phyloP scores from a whole-genome alignment of 345 rosid genomes.

The Euphorbia peplus region DNA sequence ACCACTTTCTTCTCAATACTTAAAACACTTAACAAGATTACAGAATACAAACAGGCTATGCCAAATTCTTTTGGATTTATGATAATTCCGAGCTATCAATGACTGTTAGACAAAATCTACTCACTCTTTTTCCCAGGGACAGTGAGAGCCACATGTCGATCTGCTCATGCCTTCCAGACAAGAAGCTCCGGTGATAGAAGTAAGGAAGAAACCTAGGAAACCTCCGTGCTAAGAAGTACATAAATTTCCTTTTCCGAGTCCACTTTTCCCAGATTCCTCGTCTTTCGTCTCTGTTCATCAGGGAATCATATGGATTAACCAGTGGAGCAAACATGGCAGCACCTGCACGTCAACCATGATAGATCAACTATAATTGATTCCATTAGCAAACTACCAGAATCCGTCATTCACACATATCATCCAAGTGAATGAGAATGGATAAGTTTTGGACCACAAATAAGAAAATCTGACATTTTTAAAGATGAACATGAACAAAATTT shows the following conservation, averaged over 20 bases:
- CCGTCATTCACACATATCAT: neutral
- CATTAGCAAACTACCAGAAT: neutral
- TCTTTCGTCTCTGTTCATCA: conserved; percentile 54
- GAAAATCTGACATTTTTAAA: neutral
- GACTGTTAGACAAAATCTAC: conserved; percentile 16
- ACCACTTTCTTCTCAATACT: neutral
- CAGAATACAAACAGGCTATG: neutral
- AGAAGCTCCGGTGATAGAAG: conserved; percentile 47
- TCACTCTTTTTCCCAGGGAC: conserved; percentile 54
- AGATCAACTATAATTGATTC: neutral
- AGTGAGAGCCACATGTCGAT: conserved; percentile 62
- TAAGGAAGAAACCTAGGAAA: conserved; percentile 48
- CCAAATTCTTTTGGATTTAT: neutral
- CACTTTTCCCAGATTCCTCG: conserved; percentile 52
- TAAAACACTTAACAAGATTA: neutral
- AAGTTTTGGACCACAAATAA: neutral
- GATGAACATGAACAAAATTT: neutral
- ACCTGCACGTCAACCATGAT: conserved; percentile 34
- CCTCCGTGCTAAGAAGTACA: conserved; percentile 60
- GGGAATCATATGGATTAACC: conserved; percentile 63
- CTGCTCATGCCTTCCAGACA: conserved; percentile 64
- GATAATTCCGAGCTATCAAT: neutral
- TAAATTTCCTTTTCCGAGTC: conserved; percentile 52
- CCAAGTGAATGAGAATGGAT: neutral
- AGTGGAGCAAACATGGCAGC: conserved; percentile 67